Evolutionary conservation across 1,284 basidiomycete genomes (phyloP), one percentile per base, ranked within the genome.

Genomic region (Boletus smithii): DNA sequence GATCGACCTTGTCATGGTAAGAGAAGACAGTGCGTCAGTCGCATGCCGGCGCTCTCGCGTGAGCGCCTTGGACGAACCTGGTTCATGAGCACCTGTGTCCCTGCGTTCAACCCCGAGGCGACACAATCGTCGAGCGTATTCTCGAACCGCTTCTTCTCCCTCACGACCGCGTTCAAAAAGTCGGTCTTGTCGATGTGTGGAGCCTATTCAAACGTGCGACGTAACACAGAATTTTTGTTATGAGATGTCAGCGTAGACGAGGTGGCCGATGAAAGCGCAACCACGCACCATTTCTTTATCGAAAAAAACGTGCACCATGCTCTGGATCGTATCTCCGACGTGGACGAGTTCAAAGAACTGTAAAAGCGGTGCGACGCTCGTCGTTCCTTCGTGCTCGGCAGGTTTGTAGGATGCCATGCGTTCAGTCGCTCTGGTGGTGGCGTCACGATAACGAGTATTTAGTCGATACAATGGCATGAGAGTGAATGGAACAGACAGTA

Each of bases 321-420:
- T 91, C 69, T 95, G 91, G 42, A 99, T 97, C 16, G 92, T 99
- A 66, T 99, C 95, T 0, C 93, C 97, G 14, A 98, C 77, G 70
- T 99, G 95, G 0, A 97, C 95, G 14, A 99, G 76, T 72, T 98
- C 95, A 58, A 99, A 98, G 70, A 99, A 99, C 67, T 98, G 94
- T 36, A 97, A 73, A 2, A 99, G 70, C 0, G 95, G 94, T 0
- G 93, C 91, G 1, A 98, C 93, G 48, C 80, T 83, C 22, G 79
- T 81, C 14, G 81, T 85, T 45, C 80, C 81, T 45, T 84, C 79
- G 59, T 93, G 88, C 54, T 93, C 90, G 0, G 83, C 81, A 0
- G 94, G 92, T 60, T 85, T 85, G 65, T 94, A 97, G n/a, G 77
- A 73, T 38, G 76, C 77, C 91, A 97, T 95, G 59, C 90, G 85